phyloP scores from a whole-genome alignment of 1,284 basidiomycete species.

The Ceratobasidium sp. region DNA sequence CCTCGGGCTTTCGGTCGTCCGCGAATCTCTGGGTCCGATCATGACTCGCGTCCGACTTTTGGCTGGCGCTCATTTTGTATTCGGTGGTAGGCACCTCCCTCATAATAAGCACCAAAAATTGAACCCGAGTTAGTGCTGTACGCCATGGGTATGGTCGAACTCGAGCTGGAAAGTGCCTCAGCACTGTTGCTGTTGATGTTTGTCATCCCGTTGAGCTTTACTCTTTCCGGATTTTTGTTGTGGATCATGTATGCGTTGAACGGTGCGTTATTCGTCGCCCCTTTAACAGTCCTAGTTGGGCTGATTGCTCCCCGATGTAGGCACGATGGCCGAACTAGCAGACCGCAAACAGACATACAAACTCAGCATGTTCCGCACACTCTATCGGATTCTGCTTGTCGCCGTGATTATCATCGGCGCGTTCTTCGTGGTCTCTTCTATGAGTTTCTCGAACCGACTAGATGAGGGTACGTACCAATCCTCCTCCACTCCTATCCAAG shows the following conservation, averaged over 20 bases:
- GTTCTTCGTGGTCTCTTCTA: conserved; percentile 92
- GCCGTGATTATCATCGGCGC: conserved; percentile 82
- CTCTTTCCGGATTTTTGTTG: conserved; percentile 90
- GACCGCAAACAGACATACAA: conserved; percentile 88
- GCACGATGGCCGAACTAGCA: conserved; percentile 83
- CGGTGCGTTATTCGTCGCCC: conserved; percentile 56
- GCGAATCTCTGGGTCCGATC: conserved; percentile 75
- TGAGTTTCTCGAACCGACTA: conserved; percentile 88
- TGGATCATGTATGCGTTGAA: conserved; percentile 95
- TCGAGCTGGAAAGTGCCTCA: conserved; percentile 87
- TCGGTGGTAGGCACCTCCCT: conserved; percentile 70
- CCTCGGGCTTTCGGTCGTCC: conserved; percentile 83
- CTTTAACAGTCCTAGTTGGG: conserved; percentile 40
- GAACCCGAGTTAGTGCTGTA: conserved; percentile 69
- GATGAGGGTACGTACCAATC: conserved; percentile 71
- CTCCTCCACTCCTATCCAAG: background rate
- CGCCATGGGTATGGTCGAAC: conserved; percentile 88
- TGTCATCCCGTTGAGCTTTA: conserved; percentile 92
- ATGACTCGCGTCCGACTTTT: conserved; percentile 82
- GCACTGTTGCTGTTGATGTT: conserved; percentile 79
- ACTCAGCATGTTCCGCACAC: conserved; percentile 80
- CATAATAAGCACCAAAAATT: conserved; percentile 38
- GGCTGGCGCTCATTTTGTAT: conserved; percentile 86
- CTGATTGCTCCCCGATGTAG: conserved; percentile 53
- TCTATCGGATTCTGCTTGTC: conserved; percentile 87